Conservation (phyloP, 2,329 filamentous ascomycete species). For the Mycosphaerella arachidis region DNA sequence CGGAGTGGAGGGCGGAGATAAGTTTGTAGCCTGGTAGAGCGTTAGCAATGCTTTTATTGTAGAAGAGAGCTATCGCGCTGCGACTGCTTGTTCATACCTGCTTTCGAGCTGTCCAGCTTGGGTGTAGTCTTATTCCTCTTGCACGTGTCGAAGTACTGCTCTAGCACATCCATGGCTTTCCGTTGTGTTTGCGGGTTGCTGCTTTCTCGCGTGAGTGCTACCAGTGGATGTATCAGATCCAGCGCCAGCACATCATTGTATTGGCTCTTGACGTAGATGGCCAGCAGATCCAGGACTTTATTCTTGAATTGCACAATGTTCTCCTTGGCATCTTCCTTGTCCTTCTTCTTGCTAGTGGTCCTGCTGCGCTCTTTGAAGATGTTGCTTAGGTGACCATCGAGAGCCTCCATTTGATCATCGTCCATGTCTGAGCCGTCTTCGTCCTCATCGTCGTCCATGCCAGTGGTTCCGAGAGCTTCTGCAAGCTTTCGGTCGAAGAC, state of each 20-base stretch:
- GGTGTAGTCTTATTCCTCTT: constrained; percentile 45
- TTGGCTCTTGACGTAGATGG: constrained; percentile 78
- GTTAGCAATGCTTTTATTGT: neutral
- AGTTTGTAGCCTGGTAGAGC: constrained; percentile 47
- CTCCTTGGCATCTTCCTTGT: constrained; percentile 81
- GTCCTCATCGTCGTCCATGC: constrained; percentile 52
- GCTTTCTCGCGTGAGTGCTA: constrained; percentile 73
- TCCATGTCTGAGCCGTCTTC: constrained; percentile 77
- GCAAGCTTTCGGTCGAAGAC: constrained; percentile 72
- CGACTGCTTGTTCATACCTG: constrained; percentile 10
- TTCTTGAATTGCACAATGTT: constrained; percentile 93
- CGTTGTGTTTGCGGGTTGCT: constrained; percentile 69
- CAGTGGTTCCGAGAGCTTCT: constrained; percentile 68
- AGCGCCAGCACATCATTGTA: constrained; percentile 64
- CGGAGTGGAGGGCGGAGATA: constrained; percentile 63
- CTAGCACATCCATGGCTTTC: constrained; percentile 68
- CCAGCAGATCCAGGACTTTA: constrained; percentile 80
- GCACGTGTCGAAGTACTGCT: constrained; percentile 65
- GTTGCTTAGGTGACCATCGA: constrained; percentile 77
- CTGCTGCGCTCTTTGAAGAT: constrained; percentile 74
- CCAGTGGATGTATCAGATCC: constrained; percentile 67
- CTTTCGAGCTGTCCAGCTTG: constrained; percentile 29
- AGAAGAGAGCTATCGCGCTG: neutral
- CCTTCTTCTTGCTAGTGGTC: constrained; percentile 66
- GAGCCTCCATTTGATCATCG: constrained; percentile 88